Evolutionary conservation across 2,329 filamentous ascomycete species (phyloP).

Genomic region (Neocucurbitaria cava): DNA sequence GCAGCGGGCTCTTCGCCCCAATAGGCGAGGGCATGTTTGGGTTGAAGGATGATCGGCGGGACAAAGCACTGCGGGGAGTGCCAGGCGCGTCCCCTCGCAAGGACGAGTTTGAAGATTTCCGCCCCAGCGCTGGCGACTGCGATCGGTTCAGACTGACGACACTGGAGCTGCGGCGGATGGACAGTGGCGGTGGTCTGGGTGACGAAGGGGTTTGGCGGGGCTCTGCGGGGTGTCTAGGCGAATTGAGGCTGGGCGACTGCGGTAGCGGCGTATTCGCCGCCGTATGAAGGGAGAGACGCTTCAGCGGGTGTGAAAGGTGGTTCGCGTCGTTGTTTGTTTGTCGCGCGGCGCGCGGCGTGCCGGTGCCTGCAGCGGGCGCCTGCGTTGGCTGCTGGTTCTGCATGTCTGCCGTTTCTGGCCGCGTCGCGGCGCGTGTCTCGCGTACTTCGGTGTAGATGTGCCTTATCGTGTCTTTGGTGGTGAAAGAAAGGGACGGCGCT

Average conservation of each 20-base stretch:
- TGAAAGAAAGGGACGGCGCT: slow-evolving; percentile 19
- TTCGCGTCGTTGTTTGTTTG: slow-evolving; percentile 48
- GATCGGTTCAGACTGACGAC: slow-evolving; percentile 49
- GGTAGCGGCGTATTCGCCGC: slow-evolving; percentile 39
- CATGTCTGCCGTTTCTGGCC: slow-evolving; percentile 35
- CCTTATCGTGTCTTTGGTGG: slow-evolving; percentile 10
- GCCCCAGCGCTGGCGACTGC: slow-evolving; percentile 50
- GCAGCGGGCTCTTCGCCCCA: slow-evolving; percentile 50
- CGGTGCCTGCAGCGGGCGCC: slow-evolving; percentile 13
- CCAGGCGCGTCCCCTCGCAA: slow-evolving; percentile 49
- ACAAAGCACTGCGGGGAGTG: slow-evolving; percentile 45
- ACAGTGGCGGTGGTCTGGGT: slow-evolving; percentile 32
- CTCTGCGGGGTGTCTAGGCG: slow-evolving; percentile 29
- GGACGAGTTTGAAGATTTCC: slow-evolving; percentile 54
- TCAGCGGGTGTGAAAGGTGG: slow-evolving; percentile 41
- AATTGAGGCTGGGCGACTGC: slow-evolving; percentile 37
- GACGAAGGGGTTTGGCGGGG: slow-evolving; percentile 35
- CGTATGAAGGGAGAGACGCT: slow-evolving; percentile 48
- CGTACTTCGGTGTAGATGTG: slow-evolving; percentile 5
- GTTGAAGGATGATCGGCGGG: slow-evolving; percentile 54
- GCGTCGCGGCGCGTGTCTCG: slow-evolving; percentile 33
- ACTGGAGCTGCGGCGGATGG: slow-evolving; percentile 53
- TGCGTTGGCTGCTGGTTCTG: slow-evolving; percentile 25
- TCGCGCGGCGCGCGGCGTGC: slow-evolving; percentile 19
- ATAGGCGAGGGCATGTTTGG: slow-evolving; percentile 50